Conservation (phyloP, 164 flowering plant genomes). For the Aristolochia contorta region DNA sequence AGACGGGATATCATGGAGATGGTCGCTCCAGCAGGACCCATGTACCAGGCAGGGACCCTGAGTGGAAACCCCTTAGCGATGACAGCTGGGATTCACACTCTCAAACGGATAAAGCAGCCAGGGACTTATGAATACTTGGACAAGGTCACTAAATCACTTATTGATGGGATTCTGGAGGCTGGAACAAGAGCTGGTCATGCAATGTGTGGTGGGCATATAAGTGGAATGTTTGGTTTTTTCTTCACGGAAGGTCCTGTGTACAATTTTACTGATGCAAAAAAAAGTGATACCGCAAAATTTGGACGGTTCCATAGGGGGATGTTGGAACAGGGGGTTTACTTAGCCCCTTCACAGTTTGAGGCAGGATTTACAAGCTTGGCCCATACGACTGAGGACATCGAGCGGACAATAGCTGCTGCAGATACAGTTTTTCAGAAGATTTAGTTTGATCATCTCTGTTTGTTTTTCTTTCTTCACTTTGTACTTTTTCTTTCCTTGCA, state of each 20-base stretch:
- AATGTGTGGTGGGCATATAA: constrained; percentile 67
- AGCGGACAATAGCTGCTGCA: constrained; percentile 71
- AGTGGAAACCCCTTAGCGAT: constrained; percentile 97
- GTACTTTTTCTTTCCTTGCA: not conserved
- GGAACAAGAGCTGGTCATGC: constrained; percentile 79
- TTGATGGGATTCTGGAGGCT: constrained; percentile 54
- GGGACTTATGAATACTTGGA: constrained; percentile 65
- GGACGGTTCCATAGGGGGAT: constrained; percentile 65
- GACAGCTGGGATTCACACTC: constrained; percentile 96
- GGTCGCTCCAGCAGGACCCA: constrained; percentile 99
- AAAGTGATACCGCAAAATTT: constrained; percentile 79
- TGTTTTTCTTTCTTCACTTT: not conserved
- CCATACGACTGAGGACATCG: constrained; percentile 64
- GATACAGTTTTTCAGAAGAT: constrained; percentile 60
- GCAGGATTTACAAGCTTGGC: constrained; percentile 98
- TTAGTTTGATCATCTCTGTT: constrained; percentile 5
- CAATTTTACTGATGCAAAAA: constrained; percentile 79
- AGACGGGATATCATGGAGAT: constrained; percentile 92
- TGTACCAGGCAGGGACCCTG: constrained; percentile 96
- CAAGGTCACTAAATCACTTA: constrained; percentile 60
- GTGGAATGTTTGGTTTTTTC: constrained; percentile 94
- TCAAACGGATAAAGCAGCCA: constrained; percentile 48
- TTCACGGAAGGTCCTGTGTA: constrained; percentile 87
- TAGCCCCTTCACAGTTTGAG: constrained; percentile 94
- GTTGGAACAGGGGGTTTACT: constrained; percentile 90